Conservation (phyloP, 2,329 filamentous ascomycete species). For the Venturia carpophila region DNA sequence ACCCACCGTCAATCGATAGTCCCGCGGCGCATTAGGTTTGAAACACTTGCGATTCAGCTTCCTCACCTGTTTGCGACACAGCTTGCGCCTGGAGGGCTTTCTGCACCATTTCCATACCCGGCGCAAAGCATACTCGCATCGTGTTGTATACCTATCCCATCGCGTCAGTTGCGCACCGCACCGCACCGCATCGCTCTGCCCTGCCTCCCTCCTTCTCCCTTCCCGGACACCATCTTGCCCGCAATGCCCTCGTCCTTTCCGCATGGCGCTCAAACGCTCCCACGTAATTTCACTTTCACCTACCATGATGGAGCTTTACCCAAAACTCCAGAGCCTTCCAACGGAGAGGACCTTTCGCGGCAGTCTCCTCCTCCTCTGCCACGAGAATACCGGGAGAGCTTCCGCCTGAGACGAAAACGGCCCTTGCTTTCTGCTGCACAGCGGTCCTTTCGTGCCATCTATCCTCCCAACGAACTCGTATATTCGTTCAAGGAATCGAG, state of each 20-base stretch:
- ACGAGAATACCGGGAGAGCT: constrained; percentile 2
- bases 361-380: constrained; percentile 16
- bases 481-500: background rate
- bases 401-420: constrained; percentile 13
- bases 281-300: constrained; percentile 43
- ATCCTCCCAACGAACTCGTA: background rate
- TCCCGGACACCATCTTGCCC: too few species aligned
- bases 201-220: background rate
- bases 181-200: too few species aligned
- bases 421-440: constrained; percentile 8
- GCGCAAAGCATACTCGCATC: too few species aligned
- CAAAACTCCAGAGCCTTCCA: constrained; percentile 38
- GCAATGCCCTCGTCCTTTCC: constrained; percentile 5
- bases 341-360: constrained; percentile 23
- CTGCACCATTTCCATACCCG: background rate
- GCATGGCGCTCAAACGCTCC: constrained; percentile 32
- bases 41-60: constrained; percentile 2
- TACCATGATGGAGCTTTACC: constrained; percentile 39
- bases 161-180: background rate
- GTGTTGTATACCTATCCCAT: background rate
- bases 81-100: background rate
- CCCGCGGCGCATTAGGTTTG: background rate
- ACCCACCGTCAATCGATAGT: background rate
- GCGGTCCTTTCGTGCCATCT: constrained; percentile 13
- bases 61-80: background rate